Percentiles rank a stretch among this genome's conserved stretches.
Conservation (phyloP, 208 protist species). For the Blechomonas ayalai region DNA sequence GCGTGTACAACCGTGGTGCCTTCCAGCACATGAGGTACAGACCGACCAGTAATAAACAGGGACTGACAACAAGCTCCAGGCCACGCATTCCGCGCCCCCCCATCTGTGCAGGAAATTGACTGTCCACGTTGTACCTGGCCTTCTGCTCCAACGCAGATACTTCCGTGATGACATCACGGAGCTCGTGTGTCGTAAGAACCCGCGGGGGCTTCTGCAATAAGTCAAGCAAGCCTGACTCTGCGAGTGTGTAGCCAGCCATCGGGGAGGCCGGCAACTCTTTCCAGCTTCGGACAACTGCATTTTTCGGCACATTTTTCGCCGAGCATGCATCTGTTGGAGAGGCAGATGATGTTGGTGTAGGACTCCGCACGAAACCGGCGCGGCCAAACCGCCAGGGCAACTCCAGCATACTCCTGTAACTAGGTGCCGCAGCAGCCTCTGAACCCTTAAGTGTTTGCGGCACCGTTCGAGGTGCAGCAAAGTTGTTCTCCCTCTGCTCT, state of each 20-base stretch:
- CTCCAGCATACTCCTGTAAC: too few species aligned
- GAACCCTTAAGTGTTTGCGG: too few species aligned
- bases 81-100: conserved; percentile 34
- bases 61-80: conserved; percentile 54
- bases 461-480: too few species aligned
- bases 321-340: too few species aligned
- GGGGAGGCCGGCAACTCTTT: conserved; percentile 38
- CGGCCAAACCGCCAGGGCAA: too few species aligned
- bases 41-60: conserved; percentile 40
- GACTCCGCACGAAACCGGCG: too few species aligned
- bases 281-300: too few species aligned
- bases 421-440: too few species aligned
- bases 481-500: too few species aligned
- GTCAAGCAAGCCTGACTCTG: conserved; percentile 38
- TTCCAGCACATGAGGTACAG: conserved; percentile 74
- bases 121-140: conserved; percentile 57
- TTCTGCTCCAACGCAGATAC: conserved; percentile 55
- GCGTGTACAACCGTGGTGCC: conserved; percentile 43
- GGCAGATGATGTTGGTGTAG: too few species aligned
- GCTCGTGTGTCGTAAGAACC: conserved; percentile 25
- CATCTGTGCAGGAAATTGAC: conserved; percentile 35
- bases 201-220: conserved; percentile 19
- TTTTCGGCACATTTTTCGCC: too few species aligned
- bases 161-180: conserved; percentile 40
- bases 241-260: conserved; percentile 40